phyloP scores from a whole-genome alignment of 768 basidiomycete genomes.

The Rhizopogon vinicolor region DNA sequence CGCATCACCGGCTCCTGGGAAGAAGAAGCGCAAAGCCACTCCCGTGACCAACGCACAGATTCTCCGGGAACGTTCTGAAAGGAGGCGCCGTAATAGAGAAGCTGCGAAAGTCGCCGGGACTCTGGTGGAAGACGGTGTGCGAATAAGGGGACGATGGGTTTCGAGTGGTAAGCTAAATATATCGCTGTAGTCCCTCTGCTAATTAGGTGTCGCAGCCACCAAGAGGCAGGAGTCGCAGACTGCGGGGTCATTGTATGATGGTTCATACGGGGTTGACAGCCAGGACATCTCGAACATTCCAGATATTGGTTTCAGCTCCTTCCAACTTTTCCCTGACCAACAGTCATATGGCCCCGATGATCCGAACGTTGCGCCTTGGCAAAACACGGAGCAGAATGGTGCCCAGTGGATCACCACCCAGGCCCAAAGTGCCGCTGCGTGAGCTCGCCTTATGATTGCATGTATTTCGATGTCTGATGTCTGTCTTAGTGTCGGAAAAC shows the following conservation, averaged over 20 bases:
- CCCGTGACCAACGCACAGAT: constrained; percentile 45
- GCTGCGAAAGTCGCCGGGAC: constrained; percentile 29
- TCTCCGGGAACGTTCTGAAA: constrained; percentile 43
- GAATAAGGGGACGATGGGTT: constrained; percentile 57
- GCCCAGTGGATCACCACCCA: constrained; percentile 53
- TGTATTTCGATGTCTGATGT: constrained; percentile 5
- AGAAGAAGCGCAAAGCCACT: constrained; percentile 31
- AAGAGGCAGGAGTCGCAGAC: constrained; percentile 40
- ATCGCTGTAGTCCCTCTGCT: constrained; percentile 2
- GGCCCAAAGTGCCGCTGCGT: constrained; percentile 40
- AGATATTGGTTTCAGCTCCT: constrained; percentile 51
- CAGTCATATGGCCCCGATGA: constrained; percentile 46
- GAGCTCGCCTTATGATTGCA: constrained; percentile 13
- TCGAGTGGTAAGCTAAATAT: constrained; percentile 38
- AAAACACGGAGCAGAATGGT: constrained; percentile 48
- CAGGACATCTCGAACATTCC: constrained; percentile 59
- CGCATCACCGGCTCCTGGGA: constrained; percentile 35
- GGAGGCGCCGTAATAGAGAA: constrained; percentile 40
- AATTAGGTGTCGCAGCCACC: constrained; percentile 30
- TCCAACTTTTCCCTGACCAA: constrained; percentile 71
- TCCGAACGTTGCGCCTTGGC: constrained; percentile 44
- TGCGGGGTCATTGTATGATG: constrained; percentile 52
- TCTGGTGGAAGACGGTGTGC: constrained; percentile 34
- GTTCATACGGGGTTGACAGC: constrained; percentile 61
- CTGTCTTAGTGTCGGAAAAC: constrained; percentile 46